These are phyloP conservation scores for Phytophthora pistaciae DNA, from an alignment of 352 stramenopile species.

Conservation along the genomic window DNA sequence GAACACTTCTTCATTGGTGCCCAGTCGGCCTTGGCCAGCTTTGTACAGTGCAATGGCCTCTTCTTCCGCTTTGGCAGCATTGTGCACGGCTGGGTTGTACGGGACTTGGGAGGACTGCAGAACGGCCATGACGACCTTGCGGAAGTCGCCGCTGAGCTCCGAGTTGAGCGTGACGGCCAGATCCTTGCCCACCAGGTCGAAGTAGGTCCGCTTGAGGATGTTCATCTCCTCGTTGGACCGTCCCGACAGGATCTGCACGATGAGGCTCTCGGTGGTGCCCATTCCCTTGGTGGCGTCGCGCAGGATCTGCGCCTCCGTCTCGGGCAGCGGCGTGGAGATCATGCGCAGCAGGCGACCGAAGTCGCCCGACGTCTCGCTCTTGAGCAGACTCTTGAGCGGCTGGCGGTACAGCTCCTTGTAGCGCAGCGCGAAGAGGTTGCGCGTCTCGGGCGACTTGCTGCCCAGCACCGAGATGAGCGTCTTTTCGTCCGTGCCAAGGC, in stretches of 20 bases:
- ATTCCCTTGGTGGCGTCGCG: slow-evolving; percentile 76
- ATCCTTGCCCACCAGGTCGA: slow-evolving; percentile 72
- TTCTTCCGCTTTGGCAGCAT: slow-evolving; percentile 66
- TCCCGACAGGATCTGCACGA: slow-evolving; percentile 74
- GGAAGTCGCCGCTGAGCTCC: slow-evolving; percentile 80
- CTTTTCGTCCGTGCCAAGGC: slow-evolving; percentile 80
- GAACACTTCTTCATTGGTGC: slow-evolving; percentile 82
- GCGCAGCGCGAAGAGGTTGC: slow-evolving; percentile 71
- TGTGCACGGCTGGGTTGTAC: slow-evolving; percentile 77
- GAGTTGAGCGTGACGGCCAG: slow-evolving; percentile 69
- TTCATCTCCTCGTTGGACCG: slow-evolving; percentile 84
- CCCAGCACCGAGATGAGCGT: slow-evolving; percentile 75
- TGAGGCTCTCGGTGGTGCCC: slow-evolving; percentile 74
- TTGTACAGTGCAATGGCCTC: slow-evolving; percentile 80
- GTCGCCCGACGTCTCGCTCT: slow-evolving; percentile 81
- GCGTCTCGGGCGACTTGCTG: slow-evolving; percentile 72
- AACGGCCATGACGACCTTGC: slow-evolving; percentile 78
- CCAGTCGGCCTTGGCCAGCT: slow-evolving; percentile 73
- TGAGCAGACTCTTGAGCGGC: slow-evolving; percentile 61
- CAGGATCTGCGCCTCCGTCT: slow-evolving; percentile 78
- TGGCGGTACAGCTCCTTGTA: slow-evolving; percentile 79
- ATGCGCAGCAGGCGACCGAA: slow-evolving; percentile 76
- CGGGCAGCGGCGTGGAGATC: slow-evolving; percentile 75
- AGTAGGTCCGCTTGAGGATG: slow-evolving; percentile 86
- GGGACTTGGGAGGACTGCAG: slow-evolving; percentile 58